Conservation (phyloP, 345 rosid species). For the Bretschneidera sinensis region DNA sequence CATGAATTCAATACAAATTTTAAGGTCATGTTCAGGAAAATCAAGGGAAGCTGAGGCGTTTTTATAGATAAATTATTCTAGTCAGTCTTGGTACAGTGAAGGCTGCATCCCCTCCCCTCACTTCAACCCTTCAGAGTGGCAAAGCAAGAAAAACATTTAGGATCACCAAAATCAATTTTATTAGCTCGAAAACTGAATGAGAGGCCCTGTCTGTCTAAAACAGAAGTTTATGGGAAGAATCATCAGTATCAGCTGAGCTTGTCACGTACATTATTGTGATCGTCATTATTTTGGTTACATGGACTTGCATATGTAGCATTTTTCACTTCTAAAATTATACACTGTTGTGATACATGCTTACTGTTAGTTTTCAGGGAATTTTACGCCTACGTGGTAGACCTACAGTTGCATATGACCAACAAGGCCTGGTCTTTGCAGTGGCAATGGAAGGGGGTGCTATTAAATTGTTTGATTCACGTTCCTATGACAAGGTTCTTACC, state of each 20-base stretch:
- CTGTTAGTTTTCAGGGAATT: conserved; percentile 76
- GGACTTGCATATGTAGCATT: conserved; percentile 1
- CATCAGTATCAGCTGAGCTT: not conserved
- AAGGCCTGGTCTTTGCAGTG: conserved; percentile 97
- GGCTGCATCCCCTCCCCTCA: too few species aligned
- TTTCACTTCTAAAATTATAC: conserved; percentile 6
- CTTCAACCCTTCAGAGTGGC: not conserved
- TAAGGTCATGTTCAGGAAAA: not conserved
- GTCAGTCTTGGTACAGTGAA: too few species aligned
- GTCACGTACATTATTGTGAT: not conserved
- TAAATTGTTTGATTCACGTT: conserved; percentile 90
- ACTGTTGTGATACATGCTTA: conserved; percentile 51
- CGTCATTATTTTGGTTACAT: not conserved
- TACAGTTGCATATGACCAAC: conserved; percentile 96
- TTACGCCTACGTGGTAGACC: conserved; percentile 89
- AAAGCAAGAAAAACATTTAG: not conserved
- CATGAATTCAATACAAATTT: not conserved
- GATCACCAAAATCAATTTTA: not conserved
- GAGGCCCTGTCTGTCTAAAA: not conserved
- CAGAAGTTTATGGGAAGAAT: not conserved
- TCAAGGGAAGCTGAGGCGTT: not conserved
- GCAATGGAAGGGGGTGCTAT: conserved; percentile 99
- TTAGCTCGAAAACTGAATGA: not conserved
- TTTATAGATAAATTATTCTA: too few species aligned
- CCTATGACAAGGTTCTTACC: conserved; percentile 76